Base-by-base conservation (phyloP, 176 grass and related monocot genomes). In the Eragrostis curvula region DNA sequence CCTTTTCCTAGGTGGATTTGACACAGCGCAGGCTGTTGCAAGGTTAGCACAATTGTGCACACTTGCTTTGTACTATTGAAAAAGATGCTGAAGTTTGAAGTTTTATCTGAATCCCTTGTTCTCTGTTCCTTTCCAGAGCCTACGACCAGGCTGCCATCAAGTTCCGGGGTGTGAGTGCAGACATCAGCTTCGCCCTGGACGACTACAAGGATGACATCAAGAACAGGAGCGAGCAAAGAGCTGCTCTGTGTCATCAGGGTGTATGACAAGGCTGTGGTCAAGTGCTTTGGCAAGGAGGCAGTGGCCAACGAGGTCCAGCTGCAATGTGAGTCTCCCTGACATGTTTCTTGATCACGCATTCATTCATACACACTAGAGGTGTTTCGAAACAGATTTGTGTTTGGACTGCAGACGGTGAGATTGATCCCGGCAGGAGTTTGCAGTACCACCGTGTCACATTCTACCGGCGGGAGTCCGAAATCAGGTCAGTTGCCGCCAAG, bases 81-180 rank as follows among this genome's bases (percentile, higher is more conserved):
- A 6, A 1, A 15, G 12, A 16, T 4, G 12, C 25, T 63, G 12
- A 29, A 63, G 3, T 7, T 12, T 30, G 12, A 29, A 30, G 12
- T 30, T 58, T 44, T 46, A 24, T 56, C 43, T 79, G 7, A 60
- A n/a, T 12, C 49, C 7, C n/a, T 27, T 60, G 57, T 27, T 13
- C 57, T 27, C n/a, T n/a, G n/a, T n/a, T n/a, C n/a, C n/a, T n/a
- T 79, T 80, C 24, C 78, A 92, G 90, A 71, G 90, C 90, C 7
- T 92, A 92, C 51, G 90, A 92, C 60, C 90, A 83, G 8, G 90
- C 87, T 8, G 90, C 90, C 2, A 92, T 92, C 79, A 92, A 92
- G 87, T 92, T 92, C 72, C 83, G 90, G 0, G 90, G 90, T 10
- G 56, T 84, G 9, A 81, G 76, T 0, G 90, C 90, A 17, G 87